These are phyloP conservation scores for Hypoxylon cercidicola DNA, from an alignment of 495 filamentous ascomycete genomes.

Conservation along the genomic window DNA sequence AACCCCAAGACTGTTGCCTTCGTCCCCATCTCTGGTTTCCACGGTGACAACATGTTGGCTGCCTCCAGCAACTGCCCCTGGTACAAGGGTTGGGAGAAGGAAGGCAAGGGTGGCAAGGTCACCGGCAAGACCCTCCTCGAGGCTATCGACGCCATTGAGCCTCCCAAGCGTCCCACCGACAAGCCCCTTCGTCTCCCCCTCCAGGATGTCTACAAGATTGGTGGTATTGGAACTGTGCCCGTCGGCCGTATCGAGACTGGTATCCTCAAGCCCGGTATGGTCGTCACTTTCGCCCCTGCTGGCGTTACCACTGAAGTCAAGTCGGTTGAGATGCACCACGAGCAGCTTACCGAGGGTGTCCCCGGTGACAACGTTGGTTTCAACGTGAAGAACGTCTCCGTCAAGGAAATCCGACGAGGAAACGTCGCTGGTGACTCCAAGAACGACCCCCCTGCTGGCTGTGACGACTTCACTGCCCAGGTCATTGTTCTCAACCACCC, in stretches of 20 bases:
- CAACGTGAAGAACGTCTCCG: constrained; percentile 99
- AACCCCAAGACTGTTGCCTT: constrained; percentile 98
- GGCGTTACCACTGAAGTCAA: constrained; percentile 99
- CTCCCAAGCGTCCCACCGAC: constrained; percentile 90
- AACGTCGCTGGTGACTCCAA: constrained; percentile 99
- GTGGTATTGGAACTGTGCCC: constrained; percentile 99
- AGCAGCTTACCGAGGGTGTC: constrained; percentile 95
- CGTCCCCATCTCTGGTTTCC: constrained; percentile 99
- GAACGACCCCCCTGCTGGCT: constrained; percentile 93
- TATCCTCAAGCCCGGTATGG: constrained; percentile 97
- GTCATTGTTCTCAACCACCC: constrained; percentile 99
- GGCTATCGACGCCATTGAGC: constrained; percentile 97
- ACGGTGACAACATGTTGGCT: constrained; percentile 99
- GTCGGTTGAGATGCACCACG: constrained; percentile 99
- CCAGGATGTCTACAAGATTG: constrained; percentile 99
- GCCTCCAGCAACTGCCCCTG: constrained; percentile 93
- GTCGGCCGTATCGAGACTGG: constrained; percentile 99
- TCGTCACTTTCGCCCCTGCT: constrained; percentile 95
- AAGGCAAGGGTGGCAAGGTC: constrained; percentile 90
- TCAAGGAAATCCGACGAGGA: constrained; percentile 99
- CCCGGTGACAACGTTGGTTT: constrained; percentile 99
- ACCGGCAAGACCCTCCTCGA: constrained; percentile 98
- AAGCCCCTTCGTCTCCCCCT: constrained; percentile 99
- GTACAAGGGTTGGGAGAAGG: constrained; percentile 99
- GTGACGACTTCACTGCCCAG: constrained; percentile 97